phyloP scores from a whole-genome alignment of 106 monocot species.

The Narthecium ossifragum region DNA sequence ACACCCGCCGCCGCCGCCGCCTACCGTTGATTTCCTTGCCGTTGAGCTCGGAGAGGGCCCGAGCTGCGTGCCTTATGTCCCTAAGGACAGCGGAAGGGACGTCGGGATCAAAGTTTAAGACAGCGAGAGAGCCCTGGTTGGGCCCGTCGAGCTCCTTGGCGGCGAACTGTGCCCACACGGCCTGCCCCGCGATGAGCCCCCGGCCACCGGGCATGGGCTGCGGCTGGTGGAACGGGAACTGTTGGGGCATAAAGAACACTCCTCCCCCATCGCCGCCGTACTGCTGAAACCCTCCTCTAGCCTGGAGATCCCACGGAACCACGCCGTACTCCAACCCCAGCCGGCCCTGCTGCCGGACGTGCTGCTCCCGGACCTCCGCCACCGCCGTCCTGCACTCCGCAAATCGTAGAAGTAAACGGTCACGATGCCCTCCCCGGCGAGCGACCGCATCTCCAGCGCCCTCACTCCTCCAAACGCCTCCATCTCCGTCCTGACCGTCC shows the following conservation, averaged over 20 bases:
- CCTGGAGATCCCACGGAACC: conserved; percentile 6
- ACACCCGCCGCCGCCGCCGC: background rate
- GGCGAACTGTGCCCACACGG: conserved; percentile 88
- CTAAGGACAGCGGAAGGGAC: conserved; percentile 42
- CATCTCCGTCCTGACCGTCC: conserved; percentile 32
- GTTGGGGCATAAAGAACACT: background rate
- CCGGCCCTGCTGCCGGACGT: conserved; percentile 60
- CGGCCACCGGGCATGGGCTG: conserved; percentile 7
- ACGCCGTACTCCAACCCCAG: conserved; percentile 35
- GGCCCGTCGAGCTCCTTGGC: conserved; percentile 25
- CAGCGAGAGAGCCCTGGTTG: conserved; percentile 67
- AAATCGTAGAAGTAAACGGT: conserved; percentile 82
- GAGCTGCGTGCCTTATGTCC: conserved; percentile 69
- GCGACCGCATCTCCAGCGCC: conserved; percentile 39
- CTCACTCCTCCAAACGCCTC: conserved; percentile 72
- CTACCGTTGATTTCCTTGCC: conserved; percentile 53
- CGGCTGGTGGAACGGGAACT: background rate
- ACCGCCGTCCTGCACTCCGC: conserved; percentile 57
- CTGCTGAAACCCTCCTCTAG: background rate
- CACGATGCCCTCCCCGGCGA: conserved; percentile 36
- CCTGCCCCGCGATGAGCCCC: conserved; percentile 61
- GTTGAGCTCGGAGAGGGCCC: conserved; percentile 55
- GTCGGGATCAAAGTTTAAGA: conserved; percentile 47
- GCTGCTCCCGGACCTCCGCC: conserved; percentile 59
- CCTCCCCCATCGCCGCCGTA: conserved; percentile 5